Conservation (phyloP, 306 rosid genomes). For the Myrica gale region DNA sequence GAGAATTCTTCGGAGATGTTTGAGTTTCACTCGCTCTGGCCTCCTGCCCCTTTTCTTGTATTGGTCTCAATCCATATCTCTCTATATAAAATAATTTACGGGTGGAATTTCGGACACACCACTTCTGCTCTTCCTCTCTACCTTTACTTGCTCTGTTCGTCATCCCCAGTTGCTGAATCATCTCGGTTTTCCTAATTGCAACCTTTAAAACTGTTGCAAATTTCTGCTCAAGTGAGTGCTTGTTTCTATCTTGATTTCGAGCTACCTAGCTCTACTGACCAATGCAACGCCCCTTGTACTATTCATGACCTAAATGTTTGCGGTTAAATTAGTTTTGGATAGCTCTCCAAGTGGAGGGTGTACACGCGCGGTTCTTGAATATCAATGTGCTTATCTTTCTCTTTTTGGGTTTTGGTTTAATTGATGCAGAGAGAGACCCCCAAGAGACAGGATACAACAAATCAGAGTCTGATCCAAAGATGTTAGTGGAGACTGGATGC, state of each 20-base stretch:
- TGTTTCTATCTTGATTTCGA: background rate
- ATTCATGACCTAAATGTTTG: too few relatives aligned
- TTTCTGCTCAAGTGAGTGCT: background rate
- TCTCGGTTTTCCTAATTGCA: background rate
- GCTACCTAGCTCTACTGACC: background rate
- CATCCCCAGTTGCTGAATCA: background rate
- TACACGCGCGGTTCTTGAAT: background rate
- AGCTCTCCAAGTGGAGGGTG: too few relatives aligned
- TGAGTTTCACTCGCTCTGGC: background rate
- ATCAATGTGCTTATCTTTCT: background rate
- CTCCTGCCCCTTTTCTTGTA: background rate
- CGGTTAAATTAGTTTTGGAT: too few relatives aligned
- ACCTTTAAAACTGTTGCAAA: background rate
- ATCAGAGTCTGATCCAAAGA: slow-evolving; percentile 18
- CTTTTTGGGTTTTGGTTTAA: background rate
- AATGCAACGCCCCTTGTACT: too few relatives aligned
- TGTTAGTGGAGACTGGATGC: slow-evolving; percentile 44
- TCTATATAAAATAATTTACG: too few relatives aligned
- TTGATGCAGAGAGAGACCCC: background rate
- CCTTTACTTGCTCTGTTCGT: background rate
- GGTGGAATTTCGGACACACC: background rate
- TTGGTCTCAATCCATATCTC: background rate
- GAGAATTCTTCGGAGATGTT: background rate
- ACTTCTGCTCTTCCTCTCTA: background rate
- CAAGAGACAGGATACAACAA: background rate